These are phyloP conservation scores for Citrullus colocynthis DNA, from an alignment of 306 rosid species.

Conservation along the genomic window DNA sequence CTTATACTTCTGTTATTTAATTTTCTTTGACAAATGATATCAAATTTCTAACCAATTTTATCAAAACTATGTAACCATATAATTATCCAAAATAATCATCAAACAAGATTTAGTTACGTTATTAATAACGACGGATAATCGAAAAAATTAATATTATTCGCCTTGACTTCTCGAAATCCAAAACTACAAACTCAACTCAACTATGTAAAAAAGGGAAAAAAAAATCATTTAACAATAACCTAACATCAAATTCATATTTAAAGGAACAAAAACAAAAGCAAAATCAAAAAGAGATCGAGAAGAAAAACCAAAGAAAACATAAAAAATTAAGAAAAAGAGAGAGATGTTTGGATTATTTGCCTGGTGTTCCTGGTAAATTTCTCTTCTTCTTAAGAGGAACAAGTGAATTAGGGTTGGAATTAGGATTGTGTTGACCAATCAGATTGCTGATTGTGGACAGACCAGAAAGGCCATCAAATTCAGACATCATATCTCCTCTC, in stretches of 20 bases:
- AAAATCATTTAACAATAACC: neutral
- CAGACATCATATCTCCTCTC: conserved; percentile 27
- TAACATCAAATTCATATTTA: neutral
- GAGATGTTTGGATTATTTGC: conserved; percentile 13
- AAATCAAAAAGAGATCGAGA: neutral
- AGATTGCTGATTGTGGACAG: neutral
- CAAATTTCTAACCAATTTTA: no score
- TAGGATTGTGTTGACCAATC: conserved; percentile 16
- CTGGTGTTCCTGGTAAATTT: conserved; percentile 83
- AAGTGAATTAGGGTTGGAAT: conserved; percentile 27
- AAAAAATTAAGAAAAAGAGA: neutral
- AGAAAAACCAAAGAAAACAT: neutral
- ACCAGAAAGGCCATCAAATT: conserved; percentile 18
- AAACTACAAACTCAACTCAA: neutral
- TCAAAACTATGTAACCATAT: no score
- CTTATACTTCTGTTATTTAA: no score
- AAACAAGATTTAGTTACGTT: neutral
- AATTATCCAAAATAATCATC: neutral
- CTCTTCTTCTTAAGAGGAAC: conserved; percentile 52
- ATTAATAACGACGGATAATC: neutral
- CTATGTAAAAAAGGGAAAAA: no score
- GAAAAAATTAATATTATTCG: neutral
- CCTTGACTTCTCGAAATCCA: neutral
- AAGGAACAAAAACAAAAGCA: neutral
- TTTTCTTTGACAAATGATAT: no score